These are phyloP conservation scores for Symmetrospora coprosmae DNA, from an alignment of 768 basidiomycete genomes.

Conservation along the genomic window DNA sequence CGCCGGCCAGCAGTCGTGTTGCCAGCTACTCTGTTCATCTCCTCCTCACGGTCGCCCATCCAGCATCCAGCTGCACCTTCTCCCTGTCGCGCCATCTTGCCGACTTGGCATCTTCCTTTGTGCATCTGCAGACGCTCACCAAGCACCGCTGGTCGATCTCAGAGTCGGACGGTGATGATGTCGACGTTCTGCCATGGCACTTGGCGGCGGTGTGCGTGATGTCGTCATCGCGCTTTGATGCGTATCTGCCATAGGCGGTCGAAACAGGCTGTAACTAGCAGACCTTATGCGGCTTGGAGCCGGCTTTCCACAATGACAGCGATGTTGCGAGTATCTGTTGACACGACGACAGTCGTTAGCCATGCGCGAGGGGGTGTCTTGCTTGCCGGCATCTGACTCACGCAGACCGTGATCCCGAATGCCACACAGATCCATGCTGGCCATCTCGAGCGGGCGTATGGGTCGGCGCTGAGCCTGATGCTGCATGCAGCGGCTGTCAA, in stretches of 20 bases:
- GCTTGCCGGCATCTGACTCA: background rate
- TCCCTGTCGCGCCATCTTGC: background rate
- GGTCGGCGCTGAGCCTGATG: conserved; percentile 20
- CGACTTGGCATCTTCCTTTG: conserved; percentile 1
- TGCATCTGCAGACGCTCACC: background rate
- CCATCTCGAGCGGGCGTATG: conserved; percentile 13
- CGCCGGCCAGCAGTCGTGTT: too few species aligned
- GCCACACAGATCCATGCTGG: conserved; percentile 31
- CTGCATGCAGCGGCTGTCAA: background rate
- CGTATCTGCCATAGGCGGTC: conserved; percentile 5
- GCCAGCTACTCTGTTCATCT: background rate
- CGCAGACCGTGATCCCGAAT: conserved; percentile 31
- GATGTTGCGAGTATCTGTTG: conserved; percentile 11
- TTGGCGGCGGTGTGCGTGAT: background rate
- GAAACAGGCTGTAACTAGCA: conserved; percentile 1
- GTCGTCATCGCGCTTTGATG: background rate
- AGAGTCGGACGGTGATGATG: background rate
- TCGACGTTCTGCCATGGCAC: conserved; percentile 2
- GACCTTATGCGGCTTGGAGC: conserved; percentile 19
- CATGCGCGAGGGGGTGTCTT: too few species aligned
- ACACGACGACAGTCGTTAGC: too few species aligned
- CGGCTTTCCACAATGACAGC: conserved; percentile 2
- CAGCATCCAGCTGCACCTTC: background rate
- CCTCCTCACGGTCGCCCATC: background rate
- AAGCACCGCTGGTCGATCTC: background rate